Conservation (phyloP, 345 rosid species). For the Alliaria petiolata region DNA sequence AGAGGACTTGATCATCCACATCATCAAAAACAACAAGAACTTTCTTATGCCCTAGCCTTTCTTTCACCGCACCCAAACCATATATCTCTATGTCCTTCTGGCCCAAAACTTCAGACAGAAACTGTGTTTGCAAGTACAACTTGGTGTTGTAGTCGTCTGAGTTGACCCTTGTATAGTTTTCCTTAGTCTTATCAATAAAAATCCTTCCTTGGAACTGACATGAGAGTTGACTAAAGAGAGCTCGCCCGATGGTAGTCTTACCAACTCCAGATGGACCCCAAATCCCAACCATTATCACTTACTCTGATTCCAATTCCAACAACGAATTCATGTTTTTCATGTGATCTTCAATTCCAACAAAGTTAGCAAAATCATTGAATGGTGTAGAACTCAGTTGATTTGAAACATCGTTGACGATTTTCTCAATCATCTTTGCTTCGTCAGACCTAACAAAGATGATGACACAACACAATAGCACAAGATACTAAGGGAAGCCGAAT, state of each 20-base stretch:
- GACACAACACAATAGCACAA: not conserved
- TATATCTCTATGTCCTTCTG: not conserved
- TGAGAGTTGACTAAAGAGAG: not conserved
- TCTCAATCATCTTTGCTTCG: not conserved
- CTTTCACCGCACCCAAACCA: not conserved
- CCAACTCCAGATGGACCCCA: slow-evolving; percentile 7
- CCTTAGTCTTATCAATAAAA: slow-evolving; percentile 5
- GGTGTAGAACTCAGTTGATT: not conserved
- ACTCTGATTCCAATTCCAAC: not conserved
- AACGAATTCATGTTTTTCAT: not conserved
- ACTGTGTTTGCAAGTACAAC: not conserved
- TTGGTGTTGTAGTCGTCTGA: not conserved
- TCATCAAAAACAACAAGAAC: not conserved
- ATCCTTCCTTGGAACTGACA: not conserved
- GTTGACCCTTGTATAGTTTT: not conserved
- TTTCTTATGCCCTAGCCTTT: not conserved
- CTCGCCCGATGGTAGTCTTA: not conserved
- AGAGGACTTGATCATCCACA: not conserved
- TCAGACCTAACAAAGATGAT: not conserved
- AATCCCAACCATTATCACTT: not conserved
- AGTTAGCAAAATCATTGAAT: not conserved
- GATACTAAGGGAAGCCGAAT: not conserved
- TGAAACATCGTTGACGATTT: not conserved
- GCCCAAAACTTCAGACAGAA: not conserved
- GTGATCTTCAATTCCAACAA: not conserved